Evolutionary conservation across 2,329 filamentous ascomycete genomes (phyloP), one percentile per base, ranked within the genome.

Genomic region (Penicillium sp.): DNA sequence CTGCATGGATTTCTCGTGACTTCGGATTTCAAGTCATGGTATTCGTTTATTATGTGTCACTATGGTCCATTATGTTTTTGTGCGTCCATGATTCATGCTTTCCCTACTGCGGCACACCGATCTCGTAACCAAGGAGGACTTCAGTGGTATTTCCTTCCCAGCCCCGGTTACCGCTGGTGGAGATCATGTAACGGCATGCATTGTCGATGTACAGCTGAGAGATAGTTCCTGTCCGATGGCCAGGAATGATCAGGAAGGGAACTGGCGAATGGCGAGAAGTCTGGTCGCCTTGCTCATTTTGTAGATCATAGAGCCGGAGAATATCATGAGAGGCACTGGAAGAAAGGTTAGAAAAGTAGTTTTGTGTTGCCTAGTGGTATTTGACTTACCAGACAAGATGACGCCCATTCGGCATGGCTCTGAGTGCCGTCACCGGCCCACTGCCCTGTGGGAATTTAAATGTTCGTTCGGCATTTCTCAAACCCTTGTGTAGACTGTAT

Each of bases 191-290:
- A 19, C 87, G 83, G 71, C 91, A 93, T 0, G 91, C 90, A 5
- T 90, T 90, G 72, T 99, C 94, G 47, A 97, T 82, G 69, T 93
- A 94, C 10, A 97, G 78, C 59, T 89, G 87, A 0, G 89, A 91
- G 42, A 97, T 93, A 42, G 96, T 91, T 44, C 93, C 93, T 0
- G 93, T 93, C 17, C 91, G 81, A 70, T 89, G 94, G 0, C 94
- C 94, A 0, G 94, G 94, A 25, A 99, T 88, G 64, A 99, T 97
- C n/a, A 96, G 83, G 74, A 97, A 99, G 0, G 94, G 94, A 0
- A 96, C 91, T 0, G 89, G 87, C 0, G 90, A 90, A 70, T 91
- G 89, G 68, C 88, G 90, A 39, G 83, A 80, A 1, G 82, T 77
- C 25, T 83, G 81, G 33, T 85, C 83, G 53, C 89, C 85, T 43